Evolutionary conservation across 495 filamentous ascomycete genomes (phyloP), one percentile per base, ranked within the genome.

Genomic region (Neurospora hispaniola): DNA sequence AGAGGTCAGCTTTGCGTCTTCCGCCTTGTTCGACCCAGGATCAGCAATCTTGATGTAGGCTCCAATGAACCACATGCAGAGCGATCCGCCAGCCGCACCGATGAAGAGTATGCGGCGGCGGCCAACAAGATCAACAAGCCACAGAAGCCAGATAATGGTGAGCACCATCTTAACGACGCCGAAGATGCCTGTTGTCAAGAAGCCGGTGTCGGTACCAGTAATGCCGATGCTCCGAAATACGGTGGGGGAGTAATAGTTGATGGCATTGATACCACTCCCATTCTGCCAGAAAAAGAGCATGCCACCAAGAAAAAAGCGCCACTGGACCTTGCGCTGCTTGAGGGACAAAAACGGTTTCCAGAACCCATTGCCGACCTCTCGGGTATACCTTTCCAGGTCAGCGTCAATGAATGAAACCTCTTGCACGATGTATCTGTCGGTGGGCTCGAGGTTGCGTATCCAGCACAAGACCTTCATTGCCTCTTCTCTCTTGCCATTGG

Each of bases 271-370:
- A 20, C 90, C 89, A 4, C 84, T 86, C 4, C 86, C 78, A 71
- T 92, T 92, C 77, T 92, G 90, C 83, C 86, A 90, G 69, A 91
- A 81, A 84, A 92, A 91, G 40, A 91, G 87, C 70, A 79, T 86
- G 75, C 86, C 86, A 42, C 90, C 89, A 41, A 91, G 82, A 82
- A 91, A 88, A 78, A 91, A 87, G 40, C 89, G 87, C 83, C 86
- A 92, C 75, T 85, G 82, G 16, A 90, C 82, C 74, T 83, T 84
- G 27, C 76, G 77, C 10, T 80, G 73, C 59, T 79, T 83, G 20
- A 89, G 82, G 23, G 89, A 83, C 71, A 86, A 81, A 84, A 92
- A 91, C 4, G 89, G 90, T 78, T 88, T 87, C 88, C 88, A 90
- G 83, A 92, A 90, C 8, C 89, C 89, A 35, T 85, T 78, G 42